phyloP scores from a whole-genome alignment of 1,284 basidiomycete genomes.

The Pseudozyma thailandica region DNA sequence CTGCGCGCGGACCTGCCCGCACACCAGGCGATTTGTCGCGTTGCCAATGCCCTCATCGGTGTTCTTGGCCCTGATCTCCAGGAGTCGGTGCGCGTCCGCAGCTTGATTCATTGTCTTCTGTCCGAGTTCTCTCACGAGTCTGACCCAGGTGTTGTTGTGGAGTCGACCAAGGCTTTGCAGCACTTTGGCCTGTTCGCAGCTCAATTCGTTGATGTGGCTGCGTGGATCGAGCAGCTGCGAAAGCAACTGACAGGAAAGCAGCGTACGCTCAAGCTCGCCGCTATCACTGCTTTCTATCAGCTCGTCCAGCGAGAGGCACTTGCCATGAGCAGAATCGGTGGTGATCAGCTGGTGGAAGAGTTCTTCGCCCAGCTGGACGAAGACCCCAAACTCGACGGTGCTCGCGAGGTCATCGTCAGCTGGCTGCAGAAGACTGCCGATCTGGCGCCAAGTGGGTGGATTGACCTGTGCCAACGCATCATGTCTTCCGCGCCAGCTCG shows the following conservation, averaged over 20 bases:
- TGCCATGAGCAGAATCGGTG: conserved; percentile 90
- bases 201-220: conserved; percentile 72
- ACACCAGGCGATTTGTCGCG: conserved; percentile 88
- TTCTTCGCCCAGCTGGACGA: conserved; percentile 94
- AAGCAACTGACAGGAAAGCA: conserved; percentile 68
- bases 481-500: conserved; percentile 72
- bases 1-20: conserved; percentile 88
- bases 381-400: conserved; percentile 92
- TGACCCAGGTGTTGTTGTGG: conserved; percentile 87
- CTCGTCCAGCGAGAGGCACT: conserved; percentile 95
- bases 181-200: conserved; percentile 96
- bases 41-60: conserved; percentile 90
- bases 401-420: conserved; percentile 89
- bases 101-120: conserved; percentile 84
- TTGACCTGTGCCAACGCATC: conserved; percentile 95
- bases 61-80: conserved; percentile 95
- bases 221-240: conserved; percentile 54
- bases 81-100: conserved; percentile 81
- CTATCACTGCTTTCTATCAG: conserved; percentile 94
- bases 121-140: conserved; percentile 82
- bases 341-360: conserved; percentile 91
- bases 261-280: conserved; percentile 82
- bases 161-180: conserved; percentile 94
- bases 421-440: conserved; percentile 96
- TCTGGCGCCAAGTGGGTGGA: conserved; percentile 94